phyloP scores from a whole-genome alignment of 805 yeast genomes.

The Saccharomycodes ludwigii region DNA sequence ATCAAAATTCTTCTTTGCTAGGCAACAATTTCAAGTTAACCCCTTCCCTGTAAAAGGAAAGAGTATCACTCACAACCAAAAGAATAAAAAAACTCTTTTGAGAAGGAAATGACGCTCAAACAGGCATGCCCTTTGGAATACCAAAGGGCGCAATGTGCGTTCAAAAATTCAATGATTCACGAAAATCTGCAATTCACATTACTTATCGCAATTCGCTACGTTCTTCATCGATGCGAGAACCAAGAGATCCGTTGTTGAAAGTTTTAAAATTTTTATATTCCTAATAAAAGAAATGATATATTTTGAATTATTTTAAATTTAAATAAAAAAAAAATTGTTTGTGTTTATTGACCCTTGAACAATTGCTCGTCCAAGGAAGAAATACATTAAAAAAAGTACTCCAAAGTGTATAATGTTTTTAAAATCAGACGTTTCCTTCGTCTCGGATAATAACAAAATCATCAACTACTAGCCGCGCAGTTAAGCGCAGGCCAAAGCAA shows the following conservation, averaged over 20 bases:
- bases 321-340: conserved; percentile 11
- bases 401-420: conserved; percentile 17
- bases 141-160: conserved; percentile 35
- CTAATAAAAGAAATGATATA: conserved; percentile 18
- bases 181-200: conserved; percentile 25
- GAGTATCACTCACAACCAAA: conserved; percentile 25
- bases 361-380: conserved; percentile 9
- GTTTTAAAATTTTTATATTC: conserved; percentile 22
- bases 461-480: conserved; percentile 16
- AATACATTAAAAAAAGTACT: conserved; percentile 14
- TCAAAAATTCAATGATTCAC: conserved; percentile 35
- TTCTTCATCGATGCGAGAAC: conserved; percentile 34
- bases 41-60: conserved; percentile 26
- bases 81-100: conserved; percentile 21
- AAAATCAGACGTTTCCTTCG: conserved; percentile 33
- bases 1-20: conserved; percentile 35
- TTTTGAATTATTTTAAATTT: conserved; percentile 8
- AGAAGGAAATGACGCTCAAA: conserved; percentile 30
- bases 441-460: conserved; percentile 1
- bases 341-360: conserved; percentile 12
- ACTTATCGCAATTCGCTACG: conserved; percentile 35
- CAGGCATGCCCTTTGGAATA: conserved; percentile 28
- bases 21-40: conserved; percentile 23
- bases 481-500: conserved; percentile 17
- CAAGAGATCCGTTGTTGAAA: conserved; percentile 32